Evolutionary conservation across 495 filamentous ascomycete genomes (phyloP).

Genomic region (Hypomontagnella monticulosa): DNA sequence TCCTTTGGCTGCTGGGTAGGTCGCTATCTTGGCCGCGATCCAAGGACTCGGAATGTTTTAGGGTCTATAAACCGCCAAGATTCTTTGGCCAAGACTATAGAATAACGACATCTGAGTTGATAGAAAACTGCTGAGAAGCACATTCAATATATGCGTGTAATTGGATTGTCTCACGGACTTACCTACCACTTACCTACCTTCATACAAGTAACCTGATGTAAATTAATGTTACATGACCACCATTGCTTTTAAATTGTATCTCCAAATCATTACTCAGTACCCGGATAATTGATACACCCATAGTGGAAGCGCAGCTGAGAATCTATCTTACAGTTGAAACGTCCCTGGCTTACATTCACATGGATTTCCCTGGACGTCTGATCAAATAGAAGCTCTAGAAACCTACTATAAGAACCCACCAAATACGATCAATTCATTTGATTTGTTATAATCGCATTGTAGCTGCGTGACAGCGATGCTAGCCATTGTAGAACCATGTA

Average conservation of each 20-base stretch:
- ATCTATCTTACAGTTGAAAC: too few species aligned
- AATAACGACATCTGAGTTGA: conserved; percentile 4
- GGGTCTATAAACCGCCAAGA: conserved; percentile 31
- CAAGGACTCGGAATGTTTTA: conserved; percentile 13
- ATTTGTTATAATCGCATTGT: conserved; percentile 16
- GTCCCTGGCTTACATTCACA: too few species aligned
- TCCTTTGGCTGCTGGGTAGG: conserved; percentile 1
- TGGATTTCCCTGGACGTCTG: too few species aligned
- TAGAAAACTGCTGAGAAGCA: conserved; percentile 11
- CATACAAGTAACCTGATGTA: neutral
- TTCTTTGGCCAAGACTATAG: conserved; percentile 11
- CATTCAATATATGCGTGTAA: neutral
- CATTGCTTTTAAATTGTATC: neutral
- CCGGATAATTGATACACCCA: too few species aligned
- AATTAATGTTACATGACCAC: neutral
- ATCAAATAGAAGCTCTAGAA: neutral
- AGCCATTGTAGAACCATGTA: conserved; percentile 4
- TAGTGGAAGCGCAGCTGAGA: too few species aligned
- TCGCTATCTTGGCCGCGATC: conserved; percentile 25
- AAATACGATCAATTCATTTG: neutral
- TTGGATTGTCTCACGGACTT: neutral
- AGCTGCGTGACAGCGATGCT: conserved; percentile 20
- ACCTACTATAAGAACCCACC: neutral
- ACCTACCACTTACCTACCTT: too few species aligned
- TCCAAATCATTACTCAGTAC: too few species aligned